Evolutionary conservation across 2,329 filamentous ascomycete species (phyloP), one percentile per base, ranked within the genome.

Genomic region (Penicillium palitans): DNA sequence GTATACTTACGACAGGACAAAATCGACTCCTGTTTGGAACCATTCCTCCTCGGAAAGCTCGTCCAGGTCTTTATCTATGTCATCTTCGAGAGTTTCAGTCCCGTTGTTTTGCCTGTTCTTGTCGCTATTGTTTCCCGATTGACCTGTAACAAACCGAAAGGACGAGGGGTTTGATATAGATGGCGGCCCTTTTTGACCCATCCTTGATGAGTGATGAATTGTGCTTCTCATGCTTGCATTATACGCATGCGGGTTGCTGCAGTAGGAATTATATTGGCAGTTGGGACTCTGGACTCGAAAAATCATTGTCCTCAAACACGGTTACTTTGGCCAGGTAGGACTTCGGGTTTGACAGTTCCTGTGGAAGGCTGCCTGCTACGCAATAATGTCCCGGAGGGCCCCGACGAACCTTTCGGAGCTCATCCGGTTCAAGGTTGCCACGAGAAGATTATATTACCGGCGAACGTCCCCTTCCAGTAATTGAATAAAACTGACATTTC

Each of bases 1-100:
- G 27, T 12, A 21, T 46, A 53, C 55, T 47, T 31, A 62, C 60
- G 60, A 62, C n/a, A 62, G 10, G 2, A 62, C 60, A 31, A 62
- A 62, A 17, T 62, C 47, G 4, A 61, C 31, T 4, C 60, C 60
- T 19, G 53, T 35, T 19, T 61, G 60, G 4, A 56, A 33, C 33
- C 24, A 41, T 29, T 58, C 42, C 24, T 54, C 24, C 2, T 47
- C 24, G 8, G 52, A 54, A 12, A 40, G 15, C 12, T n/a, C 24
- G 9, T 35, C n/a, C 5, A 48, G 12, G 12, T 9, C 17, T 13
- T 37, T 21, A 1, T 54, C 39, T 35, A 42, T 42, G 5, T 33
- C 27, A n/a, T 42, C 27, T 27, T n/a, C 5, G 5, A 1, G 3
- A 4, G 17, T n/a, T 39, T 35, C 29, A 10, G 42, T 29, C 17